Evolutionary conservation across 2,329 filamentous ascomycete genomes (phyloP), one percentile per base, ranked within the genome.

Genomic region (Colletotrichum melonis): DNA sequence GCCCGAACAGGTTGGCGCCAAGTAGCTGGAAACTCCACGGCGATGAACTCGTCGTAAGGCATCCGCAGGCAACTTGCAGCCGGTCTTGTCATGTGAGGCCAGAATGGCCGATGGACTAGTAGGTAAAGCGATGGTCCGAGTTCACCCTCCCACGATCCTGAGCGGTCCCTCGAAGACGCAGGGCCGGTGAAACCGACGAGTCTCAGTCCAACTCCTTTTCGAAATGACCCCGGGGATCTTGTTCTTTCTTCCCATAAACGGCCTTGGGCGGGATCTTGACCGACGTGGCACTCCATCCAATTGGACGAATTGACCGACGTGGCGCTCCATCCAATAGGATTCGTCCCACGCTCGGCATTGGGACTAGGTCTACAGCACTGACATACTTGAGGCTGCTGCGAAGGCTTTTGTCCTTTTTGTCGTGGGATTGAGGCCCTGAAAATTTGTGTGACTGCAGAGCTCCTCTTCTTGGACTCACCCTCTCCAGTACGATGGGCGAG

Each of bases 281-380:
- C 58, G 52, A 26, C n/a, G 38, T 52, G 38, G n/a, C 9, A 19
- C 38, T 6, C 35, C 38, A 49, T 14, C 59, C 59, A 69, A 69
- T 69, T 6, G 67, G 67, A 52, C 24, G 24, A 26, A 26, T 19
- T 69, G n/a, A 32, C 57, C 58, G 52, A 26, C n/a, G 22, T 52
- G 38, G 14, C 9, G 12, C 38, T 6, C 35, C 38, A 52, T 14
- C 67, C 59, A 69, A 69, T 69, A 9, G 67, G 59, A 52, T 46
- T 26, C n/a, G 35, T 64, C 16, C 67, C 59, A 35, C 11, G 32
- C 22, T 42, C 24, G 58, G 42, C 49, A 24, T 32, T 26, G 63
- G 22, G 19, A 35, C 24, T 55, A 49, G 52, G 22, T 5, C 12
- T 22, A 38, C 11, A 28, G 35, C 22, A 54, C 14, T 32, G 38